Evolutionary conservation across 495 filamentous ascomycete species (phyloP), one percentile per base, ranked within the genome.

Genomic region (Aspergillus bertholletiae): DNA sequence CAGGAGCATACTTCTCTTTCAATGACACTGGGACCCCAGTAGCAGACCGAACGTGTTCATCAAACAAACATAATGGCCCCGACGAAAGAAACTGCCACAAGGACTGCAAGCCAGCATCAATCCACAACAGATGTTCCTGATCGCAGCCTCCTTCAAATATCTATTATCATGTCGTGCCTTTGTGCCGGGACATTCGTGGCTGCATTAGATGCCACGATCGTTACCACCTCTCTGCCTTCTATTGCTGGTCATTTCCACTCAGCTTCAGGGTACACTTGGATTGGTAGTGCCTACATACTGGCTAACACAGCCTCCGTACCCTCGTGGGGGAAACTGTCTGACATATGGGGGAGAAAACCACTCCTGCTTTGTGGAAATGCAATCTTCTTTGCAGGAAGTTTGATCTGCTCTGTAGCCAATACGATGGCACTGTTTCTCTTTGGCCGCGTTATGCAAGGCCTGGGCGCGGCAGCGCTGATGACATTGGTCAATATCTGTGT

Each of bases 271-370:
- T 91, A 88, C 60, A 85, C 84, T 30, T 90, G 88, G 88, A 86
- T 90, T 59, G 85, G 83, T 0, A 81, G 78, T 13, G 81, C 83
- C 8, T 89, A 85, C 26, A 72, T 87, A 8, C 80, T 92, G 3
- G 83, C 84, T 15, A 83, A 80, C 59, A 75, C 85, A 1, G 80
- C 88, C 3, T 80, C 78, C 20, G 81, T 81, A 20, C 87, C 88
- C 0, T 70, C 83, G 46, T 92, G 88, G 88, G 88, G 87, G n/a
- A 90, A 89, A 60, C 69, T 90, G 30, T 84, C 80, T 49, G 90
- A 95, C 60, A 93, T 96, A 53, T 94, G 82, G 76, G 91, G 91
- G 0, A 83, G 90, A 17, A 95, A 93, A 63, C 83, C 82, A 3
- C 84, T 93, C 46, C 73, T 95, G 28, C 69, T 96, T 8, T 49